Percentiles rank a stretch among this genome's conserved stretches.
Conservation (phyloP, 257 asterid genomes). For the Echium plantagineum region DNA sequence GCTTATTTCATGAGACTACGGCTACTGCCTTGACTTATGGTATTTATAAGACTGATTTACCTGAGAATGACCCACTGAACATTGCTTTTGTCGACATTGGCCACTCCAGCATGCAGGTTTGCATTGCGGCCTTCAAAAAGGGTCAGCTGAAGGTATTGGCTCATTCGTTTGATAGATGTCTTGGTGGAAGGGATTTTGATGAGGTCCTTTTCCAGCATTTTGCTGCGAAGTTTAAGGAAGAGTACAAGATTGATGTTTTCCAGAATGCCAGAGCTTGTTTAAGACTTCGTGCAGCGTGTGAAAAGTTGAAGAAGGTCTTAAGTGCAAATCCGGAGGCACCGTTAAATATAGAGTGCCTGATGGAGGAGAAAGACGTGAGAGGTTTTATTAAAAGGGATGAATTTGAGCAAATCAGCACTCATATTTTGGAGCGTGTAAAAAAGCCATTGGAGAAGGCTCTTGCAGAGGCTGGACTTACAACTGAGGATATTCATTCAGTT, state of each 20-base stretch:
- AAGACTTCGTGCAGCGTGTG: background rate
- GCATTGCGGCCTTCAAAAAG: background rate
- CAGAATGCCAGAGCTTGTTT: slow-evolving; percentile 1
- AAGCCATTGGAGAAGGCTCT: too few species aligned
- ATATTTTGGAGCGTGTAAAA: background rate
- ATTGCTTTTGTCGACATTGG: slow-evolving; percentile 3
- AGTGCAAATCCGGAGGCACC: slow-evolving; percentile 1
- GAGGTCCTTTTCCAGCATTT: background rate
- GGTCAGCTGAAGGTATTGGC: background rate
- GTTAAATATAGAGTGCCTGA: background rate
- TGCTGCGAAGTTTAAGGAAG: slow-evolving; percentile 3
- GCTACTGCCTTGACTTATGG: slow-evolving; percentile 1
- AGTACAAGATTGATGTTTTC: background rate
- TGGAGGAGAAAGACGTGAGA: slow-evolving; percentile 1
- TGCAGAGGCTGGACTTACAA: too few species aligned
- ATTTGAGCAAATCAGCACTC: slow-evolving; percentile 2
- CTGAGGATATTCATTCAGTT: too few species aligned
- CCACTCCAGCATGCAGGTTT: background rate
- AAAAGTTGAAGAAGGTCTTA: slow-evolving; percentile 1
- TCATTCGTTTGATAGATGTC: slow-evolving; percentile 1
- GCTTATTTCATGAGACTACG: background rate
- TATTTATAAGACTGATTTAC: slow-evolving; percentile 2
- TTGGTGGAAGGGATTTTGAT: slow-evolving; percentile 2
- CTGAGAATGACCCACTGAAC: background rate
- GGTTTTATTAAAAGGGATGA: slow-evolving; percentile 2